Percentiles rank a stretch among this genome's conserved stretches.
These are phyloP conservation scores for Metschnikowia orientalis DNA, from an alignment of 805 yeast genomes.

Conservation along the genomic window DNA sequence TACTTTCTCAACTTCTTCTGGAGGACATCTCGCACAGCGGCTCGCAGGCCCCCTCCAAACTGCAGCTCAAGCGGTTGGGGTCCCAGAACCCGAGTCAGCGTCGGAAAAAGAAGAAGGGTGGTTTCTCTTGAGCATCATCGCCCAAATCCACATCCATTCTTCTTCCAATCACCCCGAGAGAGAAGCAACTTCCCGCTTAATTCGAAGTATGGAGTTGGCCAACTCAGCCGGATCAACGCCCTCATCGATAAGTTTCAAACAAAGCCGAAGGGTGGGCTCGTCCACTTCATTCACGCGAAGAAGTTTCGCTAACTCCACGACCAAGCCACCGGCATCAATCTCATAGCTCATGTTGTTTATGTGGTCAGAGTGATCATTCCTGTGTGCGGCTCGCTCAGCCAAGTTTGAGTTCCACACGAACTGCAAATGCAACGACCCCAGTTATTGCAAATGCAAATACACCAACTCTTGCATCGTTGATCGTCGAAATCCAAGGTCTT, in stretches of 20 bases:
- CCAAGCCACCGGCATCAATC: slow-evolving; percentile 5
- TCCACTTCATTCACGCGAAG: slow-evolving; percentile 23
- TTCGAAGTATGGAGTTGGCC: slow-evolving; percentile 24
- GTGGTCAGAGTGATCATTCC: neutral
- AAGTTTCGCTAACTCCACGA: slow-evolving; percentile 23
- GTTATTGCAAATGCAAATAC: no score
- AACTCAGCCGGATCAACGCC: slow-evolving; percentile 31
- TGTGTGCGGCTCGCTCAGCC: no score
- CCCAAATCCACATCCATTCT: slow-evolving; percentile 1
- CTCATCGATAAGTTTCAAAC: slow-evolving; percentile 31
- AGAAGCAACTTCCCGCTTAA: slow-evolving; percentile 24
- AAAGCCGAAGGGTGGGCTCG: slow-evolving; percentile 28
- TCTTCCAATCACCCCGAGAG: no score
- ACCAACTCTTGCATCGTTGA: no score
- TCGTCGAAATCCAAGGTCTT: no score
- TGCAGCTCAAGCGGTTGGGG: slow-evolving; percentile 3
- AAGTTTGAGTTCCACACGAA: no score
- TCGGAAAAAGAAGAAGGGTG: slow-evolving; percentile 44
- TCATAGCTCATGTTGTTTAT: slow-evolving; percentile 5
- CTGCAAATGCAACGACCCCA: no score
- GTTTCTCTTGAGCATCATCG: slow-evolving; percentile 43
- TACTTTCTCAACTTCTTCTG: no score
- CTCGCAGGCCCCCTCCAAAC: neutral
- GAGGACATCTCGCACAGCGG: no score
- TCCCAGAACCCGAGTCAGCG: slow-evolving; percentile 24